Percentiles rank a stretch among this genome's conserved stretches.
Conservation (phyloP, 257 asterid genomes). For the Solanum verrucosum region DNA sequence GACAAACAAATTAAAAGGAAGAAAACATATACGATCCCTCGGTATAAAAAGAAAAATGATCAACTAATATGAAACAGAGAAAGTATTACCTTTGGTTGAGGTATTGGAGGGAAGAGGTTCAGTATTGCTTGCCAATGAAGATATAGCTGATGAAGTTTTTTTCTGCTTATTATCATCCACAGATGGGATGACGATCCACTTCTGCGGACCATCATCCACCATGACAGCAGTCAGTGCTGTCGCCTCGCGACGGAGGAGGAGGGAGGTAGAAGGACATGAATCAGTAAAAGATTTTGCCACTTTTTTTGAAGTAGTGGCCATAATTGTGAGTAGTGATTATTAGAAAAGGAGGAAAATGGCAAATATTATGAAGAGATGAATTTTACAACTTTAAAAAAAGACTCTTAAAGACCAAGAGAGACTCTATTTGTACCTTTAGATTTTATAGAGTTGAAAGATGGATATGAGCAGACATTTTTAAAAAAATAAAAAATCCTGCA, state of each 20-base stretch:
- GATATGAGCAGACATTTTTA: neutral
- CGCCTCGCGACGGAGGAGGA: neutral
- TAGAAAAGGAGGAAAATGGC: neutral
- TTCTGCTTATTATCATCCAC: neutral
- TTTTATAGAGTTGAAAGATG: neutral
- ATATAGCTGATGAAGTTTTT: neutral
- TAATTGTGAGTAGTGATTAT: neutral
- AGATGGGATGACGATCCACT: neutral
- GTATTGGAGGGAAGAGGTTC: neutral
- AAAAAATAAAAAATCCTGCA: too few relatives aligned
- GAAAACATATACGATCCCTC: too few relatives aligned
- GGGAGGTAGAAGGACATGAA: neutral
- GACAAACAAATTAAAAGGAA: neutral
- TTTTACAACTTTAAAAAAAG: neutral
- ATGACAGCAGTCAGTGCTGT: neutral
- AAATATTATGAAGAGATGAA: neutral
- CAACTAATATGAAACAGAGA: too few relatives aligned
- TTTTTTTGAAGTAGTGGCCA: neutral
- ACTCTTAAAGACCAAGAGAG: neutral
- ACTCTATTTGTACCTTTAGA: neutral
- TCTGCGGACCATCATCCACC: neutral
- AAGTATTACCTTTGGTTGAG: neutral
- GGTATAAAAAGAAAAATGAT: too few relatives aligned
- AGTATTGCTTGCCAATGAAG: neutral
- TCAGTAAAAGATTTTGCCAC: neutral